Percentiles rank a stretch among this genome's conserved stretches.
Evolutionary conservation across 2,329 filamentous ascomycete genomes (phyloP).

Genomic region (Myriosclerotinia scirpicola): DNA sequence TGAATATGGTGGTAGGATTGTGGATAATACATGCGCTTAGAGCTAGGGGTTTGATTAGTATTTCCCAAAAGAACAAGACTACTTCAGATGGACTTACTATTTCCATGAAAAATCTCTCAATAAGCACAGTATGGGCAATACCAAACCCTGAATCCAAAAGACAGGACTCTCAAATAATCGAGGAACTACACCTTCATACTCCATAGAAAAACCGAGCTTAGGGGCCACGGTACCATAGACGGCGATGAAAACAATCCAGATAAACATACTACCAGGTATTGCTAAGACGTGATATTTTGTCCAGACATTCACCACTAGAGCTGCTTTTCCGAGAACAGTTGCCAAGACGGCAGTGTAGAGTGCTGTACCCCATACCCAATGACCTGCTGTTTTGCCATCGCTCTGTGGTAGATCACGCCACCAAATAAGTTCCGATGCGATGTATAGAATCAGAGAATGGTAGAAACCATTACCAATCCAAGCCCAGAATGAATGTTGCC

Average conservation of each 20-base stretch:
- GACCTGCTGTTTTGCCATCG: constrained; percentile 81
- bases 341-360: constrained; percentile 91
- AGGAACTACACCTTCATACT: constrained; percentile 83
- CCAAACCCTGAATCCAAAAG: constrained; percentile 89
- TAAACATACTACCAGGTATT: constrained; percentile 86
- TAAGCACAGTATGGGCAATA: constrained; percentile 78
- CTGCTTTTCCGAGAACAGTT: constrained; percentile 92
- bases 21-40: constrained; percentile 94
- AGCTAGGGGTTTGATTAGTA: constrained; percentile 43
- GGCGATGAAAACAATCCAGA: constrained; percentile 90
- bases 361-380: constrained; percentile 98
- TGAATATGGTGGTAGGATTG: constrained; percentile 98
- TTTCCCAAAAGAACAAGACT: background rate
- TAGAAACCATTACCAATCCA: constrained; percentile 96
- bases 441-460: constrained; percentile 91
- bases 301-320: constrained; percentile 95
- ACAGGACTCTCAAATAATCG: constrained; percentile 75
- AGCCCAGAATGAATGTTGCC: constrained; percentile 83
- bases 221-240: constrained; percentile 85
- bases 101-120: constrained; percentile 93
- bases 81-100: constrained; percentile 55
- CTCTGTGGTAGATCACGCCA: constrained; percentile 73
- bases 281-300: constrained; percentile 97
- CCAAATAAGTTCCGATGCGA: constrained; percentile 79
- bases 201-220: constrained; percentile 73